A percentile compares a stretch with the other conserved stretches of the same genome.
These are phyloP conservation scores for Cyclotella baltica DNA, from an alignment of 108 stramenopile species.

Conservation along the genomic window DNA sequence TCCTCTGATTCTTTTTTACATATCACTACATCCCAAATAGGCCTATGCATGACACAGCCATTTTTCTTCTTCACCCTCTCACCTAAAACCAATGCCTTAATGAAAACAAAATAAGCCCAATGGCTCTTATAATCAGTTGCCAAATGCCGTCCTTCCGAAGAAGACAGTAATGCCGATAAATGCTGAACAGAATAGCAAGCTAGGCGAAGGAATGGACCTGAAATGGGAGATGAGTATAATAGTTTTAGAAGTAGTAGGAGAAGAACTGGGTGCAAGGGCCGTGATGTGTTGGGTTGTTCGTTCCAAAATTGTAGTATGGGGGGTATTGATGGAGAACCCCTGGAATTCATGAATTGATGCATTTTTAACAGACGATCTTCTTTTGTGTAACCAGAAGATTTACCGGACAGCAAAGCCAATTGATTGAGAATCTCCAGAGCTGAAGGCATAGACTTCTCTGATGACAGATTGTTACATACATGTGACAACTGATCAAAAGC, in stretches of 20 bases:
- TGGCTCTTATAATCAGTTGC: constrained; percentile 58
- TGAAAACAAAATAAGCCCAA: constrained; percentile 62
- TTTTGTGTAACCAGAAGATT: constrained; percentile 2
- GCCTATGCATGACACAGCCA: constrained; percentile 34
- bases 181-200: constrained; percentile 48
- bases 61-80: constrained; percentile 54
- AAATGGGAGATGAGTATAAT: constrained; percentile 54
- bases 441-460: constrained; percentile 9
- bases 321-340: constrained; percentile 22
- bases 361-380: constrained; percentile 12
- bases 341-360: constrained; percentile 24
- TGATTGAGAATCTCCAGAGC: constrained; percentile 45
- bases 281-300: background rate
- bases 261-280: constrained; percentile 38
- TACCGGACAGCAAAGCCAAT: constrained; percentile 24
- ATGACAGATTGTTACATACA: background rate
- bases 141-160: constrained; percentile 37
- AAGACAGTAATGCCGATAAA: constrained; percentile 33
- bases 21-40: constrained; percentile 60
- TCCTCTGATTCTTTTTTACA: too few species aligned
- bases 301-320: constrained; percentile 53
- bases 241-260: constrained; percentile 58
- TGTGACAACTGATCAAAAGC: constrained; percentile 21
- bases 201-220: constrained; percentile 41
- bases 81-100: constrained; percentile 57